A percentile compares a stretch with the other conserved stretches of the same genome.
phyloP scores from a whole-genome alignment of 495 filamentous ascomycete genomes.

The Podospora conica region DNA sequence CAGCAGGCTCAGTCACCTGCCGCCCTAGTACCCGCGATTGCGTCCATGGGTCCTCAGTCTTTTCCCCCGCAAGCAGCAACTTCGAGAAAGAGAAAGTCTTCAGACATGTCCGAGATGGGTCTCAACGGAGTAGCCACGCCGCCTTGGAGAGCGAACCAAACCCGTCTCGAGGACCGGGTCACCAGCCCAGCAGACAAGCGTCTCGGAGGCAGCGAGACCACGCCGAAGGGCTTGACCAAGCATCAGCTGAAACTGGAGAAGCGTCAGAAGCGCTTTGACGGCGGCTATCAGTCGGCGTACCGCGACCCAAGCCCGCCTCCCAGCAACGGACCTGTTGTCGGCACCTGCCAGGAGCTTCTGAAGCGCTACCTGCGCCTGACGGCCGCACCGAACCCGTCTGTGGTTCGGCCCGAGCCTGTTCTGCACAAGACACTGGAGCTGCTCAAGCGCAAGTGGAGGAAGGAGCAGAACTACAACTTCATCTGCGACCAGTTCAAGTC shows the following conservation, averaged over 20 bases:
- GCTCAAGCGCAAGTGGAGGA: conserved; percentile 89
- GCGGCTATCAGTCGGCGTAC: conserved; percentile 55
- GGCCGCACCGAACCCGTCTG: conserved; percentile 73
- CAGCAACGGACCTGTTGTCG: conserved; percentile 72
- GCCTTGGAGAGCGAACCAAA: conserved; percentile 71
- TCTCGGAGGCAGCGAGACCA: conserved; percentile 37
- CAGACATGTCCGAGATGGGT: conserved; percentile 48
- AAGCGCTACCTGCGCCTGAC: conserved; percentile 95
- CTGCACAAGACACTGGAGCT: conserved; percentile 78
- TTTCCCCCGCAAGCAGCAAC: background rate
- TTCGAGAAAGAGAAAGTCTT: conserved; percentile 77
- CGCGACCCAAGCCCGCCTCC: conserved; percentile 56
- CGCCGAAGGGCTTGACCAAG: conserved; percentile 63
- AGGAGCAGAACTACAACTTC: conserved; percentile 90
- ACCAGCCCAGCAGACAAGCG: conserved; percentile 58
- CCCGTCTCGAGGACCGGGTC: conserved; percentile 69
- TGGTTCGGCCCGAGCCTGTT: conserved; percentile 78
- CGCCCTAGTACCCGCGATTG: background rate
- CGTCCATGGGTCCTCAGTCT: background rate
- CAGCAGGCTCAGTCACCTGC: conserved; percentile 5
- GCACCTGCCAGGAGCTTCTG: conserved; percentile 76
- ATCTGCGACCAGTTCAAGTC: conserved; percentile 99
- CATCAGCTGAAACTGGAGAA: conserved; percentile 81
- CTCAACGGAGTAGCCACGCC: conserved; percentile 33
- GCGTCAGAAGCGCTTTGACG: conserved; percentile 79